These are phyloP conservation scores for Lachancea meyersii DNA, from an alignment of 805 yeast genomes.

Conservation along the genomic window DNA sequence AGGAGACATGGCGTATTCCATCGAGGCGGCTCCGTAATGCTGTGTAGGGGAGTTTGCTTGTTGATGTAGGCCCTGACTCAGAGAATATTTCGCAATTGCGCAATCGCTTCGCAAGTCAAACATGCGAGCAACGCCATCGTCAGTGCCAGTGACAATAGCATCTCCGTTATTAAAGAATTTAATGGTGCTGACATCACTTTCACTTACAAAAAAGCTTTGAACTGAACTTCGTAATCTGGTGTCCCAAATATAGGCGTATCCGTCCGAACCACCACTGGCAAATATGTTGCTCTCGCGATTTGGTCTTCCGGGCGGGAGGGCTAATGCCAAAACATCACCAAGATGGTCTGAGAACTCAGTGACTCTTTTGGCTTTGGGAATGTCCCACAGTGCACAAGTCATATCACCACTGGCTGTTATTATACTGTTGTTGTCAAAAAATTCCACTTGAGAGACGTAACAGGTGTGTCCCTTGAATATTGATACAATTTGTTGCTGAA, in stretches of 20 bases:
- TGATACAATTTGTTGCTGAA: constrained; percentile 41
- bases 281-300: constrained; percentile 34
- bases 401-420: constrained; percentile 78
- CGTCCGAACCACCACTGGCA: constrained; percentile 64
- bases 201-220: constrained; percentile 48
- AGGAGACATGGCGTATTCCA: constrained; percentile 26
- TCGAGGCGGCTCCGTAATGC: constrained; percentile 18
- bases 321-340: constrained; percentile 60
- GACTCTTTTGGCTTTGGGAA: constrained; percentile 48
- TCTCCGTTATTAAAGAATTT: constrained; percentile 65
- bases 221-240: constrained; percentile 43
- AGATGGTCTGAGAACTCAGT: constrained; percentile 58
- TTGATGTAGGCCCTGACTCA: constrained; percentile 19
- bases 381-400: constrained; percentile 77
- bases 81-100: constrained; percentile 47
- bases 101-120: constrained; percentile 77
- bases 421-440: constrained; percentile 49
- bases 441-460: constrained; percentile 70
- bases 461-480: constrained; percentile 77
- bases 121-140: constrained; percentile 64
- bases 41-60: constrained; percentile 7
- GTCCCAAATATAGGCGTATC: constrained; percentile 64
- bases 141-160: constrained; percentile 69
- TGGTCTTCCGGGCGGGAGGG: constrained; percentile 27
- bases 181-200: constrained; percentile 58